Evolutionary conservation across 1,284 basidiomycete genomes (phyloP), one percentile per base, ranked within the genome.

Genomic region (Ceratobasidium sp.): DNA sequence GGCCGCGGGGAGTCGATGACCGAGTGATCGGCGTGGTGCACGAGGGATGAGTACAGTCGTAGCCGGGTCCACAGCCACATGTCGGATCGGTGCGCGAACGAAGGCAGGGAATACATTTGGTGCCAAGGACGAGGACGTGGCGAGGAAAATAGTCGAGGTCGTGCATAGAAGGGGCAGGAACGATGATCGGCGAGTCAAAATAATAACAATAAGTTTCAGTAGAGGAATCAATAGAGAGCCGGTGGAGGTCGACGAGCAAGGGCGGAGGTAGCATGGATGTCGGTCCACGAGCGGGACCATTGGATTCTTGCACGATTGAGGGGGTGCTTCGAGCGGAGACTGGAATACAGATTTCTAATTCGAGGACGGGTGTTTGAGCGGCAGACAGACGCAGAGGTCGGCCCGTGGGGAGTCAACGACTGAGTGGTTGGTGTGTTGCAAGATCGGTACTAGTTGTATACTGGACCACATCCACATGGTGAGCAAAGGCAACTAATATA

Each of bases 91-190:
- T 42, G 10, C 15, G 49, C 28, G 51, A 56, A n/a, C 51, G 53
- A 15, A 56, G 23, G 39, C 69, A 71, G 6, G 51, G 51, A n/a
- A 53, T 40, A n/a, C 69, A 71, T 42, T 71, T 71, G 15, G 49
- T 53, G 33, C 53, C 69, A 56, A 71, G 40, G 10, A 71, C 53
- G 40, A 42, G 55, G 15, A 56, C 69, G 13, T 20, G 69, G 20
- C 58, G 51, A 18, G 69, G 69, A 42, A 71, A 71, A 20, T 71
- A 71, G 28, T 71, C 51, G 20, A 71, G 26, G 33, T 71, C 69
- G 69, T 58, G 69, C 69, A 71, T 71, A 10, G n/a, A 2, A 39
- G 53, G 69, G 3, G 69, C 51, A 23, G 69, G 69, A 7, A 23
- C 26, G 23, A 56, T 71, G 12, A 20, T n/a, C 42, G 53, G 69